Evolutionary conservation across 441 rosid genomes (phyloP).

Genomic region (Macaranga tanarius): DNA sequence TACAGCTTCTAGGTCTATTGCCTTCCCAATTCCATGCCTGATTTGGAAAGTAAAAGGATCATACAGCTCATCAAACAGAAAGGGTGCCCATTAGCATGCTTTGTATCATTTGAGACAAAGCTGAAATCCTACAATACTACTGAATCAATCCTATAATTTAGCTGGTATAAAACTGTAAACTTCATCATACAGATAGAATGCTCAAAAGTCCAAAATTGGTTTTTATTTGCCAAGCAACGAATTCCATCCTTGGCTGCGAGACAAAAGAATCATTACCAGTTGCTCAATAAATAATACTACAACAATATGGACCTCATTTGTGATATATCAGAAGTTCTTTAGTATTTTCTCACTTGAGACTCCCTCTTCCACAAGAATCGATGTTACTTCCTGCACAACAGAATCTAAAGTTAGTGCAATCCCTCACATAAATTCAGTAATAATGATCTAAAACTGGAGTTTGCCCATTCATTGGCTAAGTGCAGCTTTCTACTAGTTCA

Average conservation of each 20-base stretch:
- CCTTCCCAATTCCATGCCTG: no score
- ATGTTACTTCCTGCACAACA: slow-evolving; percentile 76
- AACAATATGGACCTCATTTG: slow-evolving; percentile 26
- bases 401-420: background rate
- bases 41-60: no score
- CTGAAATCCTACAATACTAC: background rate
- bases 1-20: no score
- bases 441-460: background rate
- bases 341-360: slow-evolving; percentile 72
- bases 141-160: background rate
- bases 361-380: slow-evolving; percentile 72
- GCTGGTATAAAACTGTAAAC: background rate
- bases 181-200: slow-evolving; percentile 10
- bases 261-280: slow-evolving; percentile 35
- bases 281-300: slow-evolving; percentile 26
- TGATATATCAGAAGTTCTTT: slow-evolving; percentile 67
- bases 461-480: background rate
- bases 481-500: background rate
- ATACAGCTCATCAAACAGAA: no score
- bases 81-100: background rate
- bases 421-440: background rate
- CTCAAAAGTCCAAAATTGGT: slow-evolving; percentile 28
- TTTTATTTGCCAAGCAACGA: slow-evolving; percentile 30
- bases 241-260: slow-evolving; percentile 26
- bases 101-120: background rate